Percentiles rank a stretch among this genome's conserved stretches.
phyloP scores from a whole-genome alignment of 805 yeast species.

The Candida bentonensis region DNA sequence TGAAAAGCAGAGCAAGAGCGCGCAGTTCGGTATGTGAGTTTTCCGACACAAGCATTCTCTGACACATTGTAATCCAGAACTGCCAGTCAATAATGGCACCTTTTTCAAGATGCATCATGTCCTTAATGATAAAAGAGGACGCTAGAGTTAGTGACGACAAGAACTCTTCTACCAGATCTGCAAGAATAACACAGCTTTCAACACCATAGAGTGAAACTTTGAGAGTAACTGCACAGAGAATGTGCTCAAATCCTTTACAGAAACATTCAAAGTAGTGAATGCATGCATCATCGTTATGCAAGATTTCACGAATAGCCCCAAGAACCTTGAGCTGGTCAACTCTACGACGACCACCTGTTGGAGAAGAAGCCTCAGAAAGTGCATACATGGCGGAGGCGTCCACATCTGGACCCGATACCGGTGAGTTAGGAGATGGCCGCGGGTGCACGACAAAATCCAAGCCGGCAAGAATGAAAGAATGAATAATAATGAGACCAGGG shows the following conservation, averaged over 20 bases:
- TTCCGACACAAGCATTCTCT: constrained; percentile 47
- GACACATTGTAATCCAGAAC: constrained; percentile 55
- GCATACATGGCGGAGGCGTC: constrained; percentile 11
- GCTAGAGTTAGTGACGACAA: constrained; percentile 19
- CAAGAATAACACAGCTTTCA: constrained; percentile 24
- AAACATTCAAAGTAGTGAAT: constrained; percentile 19
- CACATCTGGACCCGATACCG: constrained; percentile 6
- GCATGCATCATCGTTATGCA: constrained; percentile 22
- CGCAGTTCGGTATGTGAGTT: constrained; percentile 50
- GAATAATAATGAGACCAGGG: constrained; percentile 15
- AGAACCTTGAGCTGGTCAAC: constrained; percentile 22
- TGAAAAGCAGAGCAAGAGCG: constrained; percentile 51
- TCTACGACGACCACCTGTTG: constrained; percentile 12
- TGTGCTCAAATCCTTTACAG: constrained; percentile 23
- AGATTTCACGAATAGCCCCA: constrained; percentile 22
- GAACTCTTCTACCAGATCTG: constrained; percentile 28
- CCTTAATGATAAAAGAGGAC: constrained; percentile 10
- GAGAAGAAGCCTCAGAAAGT: background rate
- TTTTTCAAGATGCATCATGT: constrained; percentile 3
- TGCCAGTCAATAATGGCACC: constrained; percentile 43
- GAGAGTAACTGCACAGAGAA: constrained; percentile 22
- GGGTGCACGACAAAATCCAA: constrained; percentile 13
- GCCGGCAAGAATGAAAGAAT: constrained; percentile 14
- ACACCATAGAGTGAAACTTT: constrained; percentile 21
- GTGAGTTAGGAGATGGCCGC: constrained; percentile 4